Evolutionary conservation across 2,329 filamentous ascomycete genomes (phyloP), one percentile per base, ranked within the genome.

Genomic region (Fusarium sambucinum): DNA sequence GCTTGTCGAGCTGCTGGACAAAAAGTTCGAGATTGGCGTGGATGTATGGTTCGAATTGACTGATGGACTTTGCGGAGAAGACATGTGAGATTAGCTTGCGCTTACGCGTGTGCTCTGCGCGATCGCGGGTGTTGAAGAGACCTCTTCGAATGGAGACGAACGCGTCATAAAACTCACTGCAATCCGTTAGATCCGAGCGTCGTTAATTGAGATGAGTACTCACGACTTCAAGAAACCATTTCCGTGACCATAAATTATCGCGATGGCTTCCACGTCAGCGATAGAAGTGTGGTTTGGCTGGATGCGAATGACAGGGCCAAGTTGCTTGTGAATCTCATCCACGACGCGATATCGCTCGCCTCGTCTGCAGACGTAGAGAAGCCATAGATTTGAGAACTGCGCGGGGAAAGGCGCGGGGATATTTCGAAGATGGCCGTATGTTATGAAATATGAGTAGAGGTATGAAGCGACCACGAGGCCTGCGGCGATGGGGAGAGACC

Each of bases 11-110:
- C 77, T 93, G 89, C 62, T 83, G 82, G 25, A 92, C 88, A 59
- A 97, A 92, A 16, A 89, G 81, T 60, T 91, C 88, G 5, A 97
- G 85, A 77, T 96, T 97, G 69, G 85, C 82, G 75, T 92, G 90
- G 71, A 97, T 95, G 79, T 95, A 97, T 52, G 93, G 92, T 81
- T 97, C 94, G 76, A 97, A 96, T 77, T 97, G 89, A 61, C 86
- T 85, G 55, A 97, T 86, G 12, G 88, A 92, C 80, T 95, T 96
- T 63, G 90, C 85, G 16, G 90, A 92, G 80, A 97, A 97, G 32
- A 92, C 96, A 78, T 97, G 93, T 2, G 92, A 89, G 47, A 97
- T 88, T 4, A 92, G 90, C 85, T 97, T 97, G 74, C 94, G 88
- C 85, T 97, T 97, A 67, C 94, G 89, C 0, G 90, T 90, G 78